A percentile compares a stretch with the other conserved stretches of the same genome.
Evolutionary conservation across 1,139 yeast species (phyloP).

Genomic region (Geotrichum fermentans): DNA sequence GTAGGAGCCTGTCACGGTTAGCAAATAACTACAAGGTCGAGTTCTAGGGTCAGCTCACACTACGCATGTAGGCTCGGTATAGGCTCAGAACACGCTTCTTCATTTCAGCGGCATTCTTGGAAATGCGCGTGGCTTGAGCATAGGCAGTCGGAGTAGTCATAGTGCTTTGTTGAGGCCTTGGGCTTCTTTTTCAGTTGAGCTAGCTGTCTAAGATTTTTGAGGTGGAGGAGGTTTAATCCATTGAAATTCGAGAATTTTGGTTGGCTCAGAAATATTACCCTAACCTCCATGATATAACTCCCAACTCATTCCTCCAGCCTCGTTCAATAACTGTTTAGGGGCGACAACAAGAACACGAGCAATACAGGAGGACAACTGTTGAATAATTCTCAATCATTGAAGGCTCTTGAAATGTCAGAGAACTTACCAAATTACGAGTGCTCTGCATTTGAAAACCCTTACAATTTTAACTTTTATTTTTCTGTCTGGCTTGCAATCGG

Average conservation of each 20-base stretch:
- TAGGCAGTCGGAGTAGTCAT: slow-evolving; percentile 75
- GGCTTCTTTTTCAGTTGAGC: no score
- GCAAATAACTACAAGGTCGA: neutral
- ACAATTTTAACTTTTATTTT: slow-evolving; percentile 42
- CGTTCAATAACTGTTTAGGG: no score
- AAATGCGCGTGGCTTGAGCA: slow-evolving; percentile 74
- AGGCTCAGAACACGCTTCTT: slow-evolving; percentile 60
- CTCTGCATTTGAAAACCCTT: slow-evolving; percentile 13
- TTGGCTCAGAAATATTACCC: neutral
- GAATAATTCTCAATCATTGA: no score
- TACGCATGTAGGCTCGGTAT: slow-evolving; percentile 67
- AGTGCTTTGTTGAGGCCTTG: neutral
- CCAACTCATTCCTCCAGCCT: neutral
- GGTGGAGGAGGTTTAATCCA: neutral
- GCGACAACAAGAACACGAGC: no score
- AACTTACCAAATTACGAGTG: no score
- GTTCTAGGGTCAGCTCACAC: slow-evolving; percentile 31
- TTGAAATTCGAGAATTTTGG: slow-evolving; percentile 1
- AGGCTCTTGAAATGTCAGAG: no score
- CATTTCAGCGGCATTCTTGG: slow-evolving; percentile 59
- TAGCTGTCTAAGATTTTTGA: neutral
- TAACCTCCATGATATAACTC: neutral
- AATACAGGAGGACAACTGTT: no score
- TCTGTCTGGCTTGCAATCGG: slow-evolving; percentile 58
- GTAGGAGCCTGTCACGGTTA: slow-evolving; percentile 38